These are phyloP conservation scores for Lichtheimia hyalospora DNA, from an alignment of 371 early-diverging fungal species.

Conservation along the genomic window DNA sequence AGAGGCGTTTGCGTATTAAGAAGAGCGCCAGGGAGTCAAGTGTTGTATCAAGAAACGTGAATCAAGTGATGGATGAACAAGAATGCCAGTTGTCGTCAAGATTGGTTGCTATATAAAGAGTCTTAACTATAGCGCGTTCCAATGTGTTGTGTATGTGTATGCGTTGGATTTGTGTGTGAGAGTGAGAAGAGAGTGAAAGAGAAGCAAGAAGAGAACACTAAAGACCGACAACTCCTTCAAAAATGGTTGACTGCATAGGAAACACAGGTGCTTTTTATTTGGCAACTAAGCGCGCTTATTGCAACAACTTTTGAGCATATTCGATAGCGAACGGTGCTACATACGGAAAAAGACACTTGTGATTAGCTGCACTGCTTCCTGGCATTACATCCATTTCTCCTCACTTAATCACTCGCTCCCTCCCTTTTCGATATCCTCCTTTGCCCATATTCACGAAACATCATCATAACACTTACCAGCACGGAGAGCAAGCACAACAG, in stretches of 20 bases:
- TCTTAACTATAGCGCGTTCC: too few species aligned
- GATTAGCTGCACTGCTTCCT: background rate
- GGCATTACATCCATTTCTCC: background rate
- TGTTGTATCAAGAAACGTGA: too few species aligned
- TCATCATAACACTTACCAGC: conserved; percentile 36
- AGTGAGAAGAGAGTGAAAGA: background rate
- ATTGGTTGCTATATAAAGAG: too few species aligned
- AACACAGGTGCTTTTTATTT: background rate
- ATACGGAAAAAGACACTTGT: background rate
- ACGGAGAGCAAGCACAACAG: conserved; percentile 44
- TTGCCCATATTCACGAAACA: conserved; percentile 1
- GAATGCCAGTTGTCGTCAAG: too few species aligned
- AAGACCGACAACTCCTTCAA: conserved; percentile 5
- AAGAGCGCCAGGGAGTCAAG: conserved; percentile 1
- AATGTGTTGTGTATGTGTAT: too few species aligned
- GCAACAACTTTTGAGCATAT: conserved; percentile 41
- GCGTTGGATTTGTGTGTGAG: too few species aligned
- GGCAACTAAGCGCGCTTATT: conserved; percentile 6
- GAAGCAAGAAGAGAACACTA: conserved; percentile 4
- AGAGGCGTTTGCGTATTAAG: background rate
- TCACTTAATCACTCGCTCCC: background rate
- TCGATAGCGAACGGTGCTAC: conserved; percentile 52
- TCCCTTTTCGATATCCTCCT: conserved; percentile 7
- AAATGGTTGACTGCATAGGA: background rate
- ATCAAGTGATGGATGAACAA: too few species aligned